Conservation (phyloP, 2,329 filamentous ascomycete species). For the Annulohypoxylon truncatum region DNA sequence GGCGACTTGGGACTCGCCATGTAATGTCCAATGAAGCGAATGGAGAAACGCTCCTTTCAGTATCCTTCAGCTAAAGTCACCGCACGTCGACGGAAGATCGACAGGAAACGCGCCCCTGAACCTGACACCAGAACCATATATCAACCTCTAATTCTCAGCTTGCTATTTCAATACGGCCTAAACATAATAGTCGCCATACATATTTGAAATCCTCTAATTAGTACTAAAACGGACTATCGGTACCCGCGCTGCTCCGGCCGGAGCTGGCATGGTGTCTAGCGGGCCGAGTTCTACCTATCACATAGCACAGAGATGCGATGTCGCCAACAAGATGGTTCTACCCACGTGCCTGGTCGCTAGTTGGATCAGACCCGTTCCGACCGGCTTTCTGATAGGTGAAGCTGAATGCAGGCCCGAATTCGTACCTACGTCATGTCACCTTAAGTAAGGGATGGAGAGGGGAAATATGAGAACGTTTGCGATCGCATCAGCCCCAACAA, state of each 20-base stretch:
- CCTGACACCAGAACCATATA: not conserved
- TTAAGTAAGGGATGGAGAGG: conserved; percentile 6
- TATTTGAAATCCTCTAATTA: not conserved
- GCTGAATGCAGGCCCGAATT: not conserved
- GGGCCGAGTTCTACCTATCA: conserved; percentile 30
- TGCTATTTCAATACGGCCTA: not conserved
- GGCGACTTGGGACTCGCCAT: not conserved
- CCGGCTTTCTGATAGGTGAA: conserved; percentile 13
- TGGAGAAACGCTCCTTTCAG: not conserved
- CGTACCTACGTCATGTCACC: conserved; percentile 22
- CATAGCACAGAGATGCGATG: conserved; percentile 29
- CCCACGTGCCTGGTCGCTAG: conserved; percentile 28
- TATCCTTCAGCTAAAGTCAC: conserved; percentile 3
- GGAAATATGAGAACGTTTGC: not conserved
- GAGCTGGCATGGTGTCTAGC: conserved; percentile 2
- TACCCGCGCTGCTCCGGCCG: not conserved
- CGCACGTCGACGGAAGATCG: not conserved
- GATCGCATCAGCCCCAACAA: conserved; percentile 1
- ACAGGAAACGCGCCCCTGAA: conserved; percentile 10
- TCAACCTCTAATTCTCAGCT: conserved; percentile 5
- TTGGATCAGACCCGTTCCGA: conserved; percentile 3
- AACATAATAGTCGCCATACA: not conserved
- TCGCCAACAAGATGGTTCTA: conserved; percentile 12
- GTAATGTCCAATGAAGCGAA: conserved; percentile 10
- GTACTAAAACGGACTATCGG: no score